Conservation (phyloP, 345 rosid species). For the Psidium friedrichsthalianum region DNA sequence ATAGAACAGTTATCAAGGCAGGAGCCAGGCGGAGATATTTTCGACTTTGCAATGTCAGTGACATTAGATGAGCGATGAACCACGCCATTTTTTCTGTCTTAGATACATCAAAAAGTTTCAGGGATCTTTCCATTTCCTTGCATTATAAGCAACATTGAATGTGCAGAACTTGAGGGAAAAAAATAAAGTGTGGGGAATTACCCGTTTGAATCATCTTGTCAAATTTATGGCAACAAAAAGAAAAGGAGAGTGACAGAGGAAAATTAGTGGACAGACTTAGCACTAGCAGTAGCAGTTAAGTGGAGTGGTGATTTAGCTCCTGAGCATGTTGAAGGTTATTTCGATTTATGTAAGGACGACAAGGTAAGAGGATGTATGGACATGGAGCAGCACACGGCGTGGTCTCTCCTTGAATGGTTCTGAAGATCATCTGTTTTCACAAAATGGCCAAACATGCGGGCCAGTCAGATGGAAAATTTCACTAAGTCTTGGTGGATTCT, state of each 20-base stretch:
- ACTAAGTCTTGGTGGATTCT: background rate
- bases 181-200: background rate
- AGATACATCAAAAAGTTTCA: background rate
- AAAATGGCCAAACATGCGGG: background rate
- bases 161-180: background rate
- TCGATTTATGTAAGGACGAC: background rate
- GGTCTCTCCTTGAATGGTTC: background rate
- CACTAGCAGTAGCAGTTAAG: background rate
- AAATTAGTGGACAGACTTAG: background rate
- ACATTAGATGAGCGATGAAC: background rate
- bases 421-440: background rate
- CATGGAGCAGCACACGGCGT: background rate
- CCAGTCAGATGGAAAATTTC: background rate
- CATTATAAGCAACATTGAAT: background rate
- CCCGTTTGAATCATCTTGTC: background rate
- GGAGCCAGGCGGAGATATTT: background rate
- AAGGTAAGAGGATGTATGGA: background rate
- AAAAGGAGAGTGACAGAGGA: background rate
- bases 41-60: background rate
- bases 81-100: background rate
- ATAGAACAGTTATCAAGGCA: background rate
- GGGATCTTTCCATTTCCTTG: background rate
- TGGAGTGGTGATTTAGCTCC: background rate
- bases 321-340: background rate
- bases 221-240: background rate